phyloP scores from a whole-genome alignment of 805 yeast species.

The Schwanniomyces vanrijiae region DNA sequence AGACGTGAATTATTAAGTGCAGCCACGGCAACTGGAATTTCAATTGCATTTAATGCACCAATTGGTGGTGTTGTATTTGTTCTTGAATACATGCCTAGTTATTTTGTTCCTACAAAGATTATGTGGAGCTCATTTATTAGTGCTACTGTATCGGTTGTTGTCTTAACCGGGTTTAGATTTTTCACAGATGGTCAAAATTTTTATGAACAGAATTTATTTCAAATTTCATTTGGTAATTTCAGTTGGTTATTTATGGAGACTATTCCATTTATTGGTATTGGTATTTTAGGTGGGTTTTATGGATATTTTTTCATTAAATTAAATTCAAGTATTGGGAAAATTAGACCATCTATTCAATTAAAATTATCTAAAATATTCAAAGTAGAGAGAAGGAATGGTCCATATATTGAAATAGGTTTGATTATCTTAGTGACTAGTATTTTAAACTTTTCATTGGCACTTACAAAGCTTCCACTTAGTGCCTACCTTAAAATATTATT shows the following conservation, averaged over 20 bases:
- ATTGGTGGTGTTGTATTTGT: conserved; percentile 85
- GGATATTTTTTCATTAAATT: conserved; percentile 55
- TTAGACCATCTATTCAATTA: conserved; percentile 26
- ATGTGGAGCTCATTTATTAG: conserved; percentile 86
- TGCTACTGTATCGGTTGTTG: conserved; percentile 69
- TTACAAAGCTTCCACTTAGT: conserved; percentile 55
- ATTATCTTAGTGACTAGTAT: conserved; percentile 53
- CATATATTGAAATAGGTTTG: conserved; percentile 47
- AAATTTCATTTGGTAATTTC: conserved; percentile 65
- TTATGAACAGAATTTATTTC: conserved; percentile 51
- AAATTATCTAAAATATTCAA: conserved; percentile 20
- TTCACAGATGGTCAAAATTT: conserved; percentile 42
- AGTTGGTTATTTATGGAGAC: conserved; percentile 73
- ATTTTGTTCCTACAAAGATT: conserved; percentile 58
- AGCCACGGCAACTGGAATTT: conserved; percentile 80
- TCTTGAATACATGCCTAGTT: conserved; percentile 65
- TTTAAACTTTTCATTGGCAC: conserved; percentile 53
- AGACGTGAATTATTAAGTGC: conserved; percentile 69
- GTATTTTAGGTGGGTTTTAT: conserved; percentile 66
- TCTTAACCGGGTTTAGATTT: conserved; percentile 43
- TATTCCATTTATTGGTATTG: conserved; percentile 70
- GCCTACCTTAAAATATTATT: conserved; percentile 61
- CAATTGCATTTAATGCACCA: conserved; percentile 84
- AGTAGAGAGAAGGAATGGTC: conserved; percentile 17
- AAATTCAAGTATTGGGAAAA: conserved; percentile 33